Conservation (phyloP, 306 rosid genomes). For the Inga oerstediana region DNA sequence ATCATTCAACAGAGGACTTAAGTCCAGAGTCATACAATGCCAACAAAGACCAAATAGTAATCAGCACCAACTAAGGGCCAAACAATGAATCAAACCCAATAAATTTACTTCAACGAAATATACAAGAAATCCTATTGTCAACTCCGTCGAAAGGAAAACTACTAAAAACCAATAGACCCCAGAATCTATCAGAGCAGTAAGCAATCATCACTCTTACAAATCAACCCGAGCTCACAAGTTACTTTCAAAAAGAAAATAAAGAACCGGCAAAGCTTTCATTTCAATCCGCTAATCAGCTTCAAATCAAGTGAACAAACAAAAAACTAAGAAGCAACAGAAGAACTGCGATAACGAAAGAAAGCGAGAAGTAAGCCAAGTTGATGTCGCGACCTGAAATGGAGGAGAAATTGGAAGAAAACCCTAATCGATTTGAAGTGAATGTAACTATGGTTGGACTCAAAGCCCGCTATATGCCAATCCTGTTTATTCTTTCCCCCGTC, state of each 20-base stretch:
- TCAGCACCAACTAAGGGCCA: not conserved
- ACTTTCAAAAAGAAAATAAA: not conserved
- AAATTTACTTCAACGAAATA: not conserved
- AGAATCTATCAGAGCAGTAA: not conserved
- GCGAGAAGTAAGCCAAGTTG: not conserved
- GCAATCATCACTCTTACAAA: not conserved
- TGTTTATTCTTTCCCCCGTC: not conserved
- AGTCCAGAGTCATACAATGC: not conserved
- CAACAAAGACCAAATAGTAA: not conserved
- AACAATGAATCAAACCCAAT: not conserved
- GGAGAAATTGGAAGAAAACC: not conserved
- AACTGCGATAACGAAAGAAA: not conserved
- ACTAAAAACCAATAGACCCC: not conserved
- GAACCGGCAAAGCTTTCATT: not conserved
- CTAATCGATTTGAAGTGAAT: slow-evolving; percentile 28
- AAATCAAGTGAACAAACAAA: not conserved
- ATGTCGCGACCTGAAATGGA: slow-evolving; percentile 19
- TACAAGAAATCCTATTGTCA: not conserved
- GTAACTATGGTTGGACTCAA: not conserved
- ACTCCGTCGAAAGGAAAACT: not conserved
- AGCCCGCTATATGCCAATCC: not conserved
- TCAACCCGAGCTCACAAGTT: not conserved
- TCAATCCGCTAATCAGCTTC: not conserved
- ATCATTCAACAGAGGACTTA: not conserved
- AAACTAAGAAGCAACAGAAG: not conserved